phyloP scores from a whole-genome alignment of 2,329 filamentous ascomycete species.

The Cytospora mali region DNA sequence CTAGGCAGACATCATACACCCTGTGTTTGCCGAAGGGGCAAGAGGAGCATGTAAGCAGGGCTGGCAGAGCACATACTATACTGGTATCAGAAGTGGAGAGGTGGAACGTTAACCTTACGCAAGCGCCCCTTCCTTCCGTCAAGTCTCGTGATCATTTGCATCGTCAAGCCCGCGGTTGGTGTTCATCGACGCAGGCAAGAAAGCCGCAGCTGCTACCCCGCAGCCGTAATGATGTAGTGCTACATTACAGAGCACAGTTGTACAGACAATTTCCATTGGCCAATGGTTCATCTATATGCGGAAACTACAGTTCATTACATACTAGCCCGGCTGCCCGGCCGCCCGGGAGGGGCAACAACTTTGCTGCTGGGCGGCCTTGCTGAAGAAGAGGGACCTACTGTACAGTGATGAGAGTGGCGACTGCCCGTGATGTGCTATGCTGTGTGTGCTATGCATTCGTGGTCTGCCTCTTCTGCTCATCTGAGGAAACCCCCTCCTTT shows the following conservation, averaged over 20 bases:
- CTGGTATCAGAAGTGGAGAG: background rate
- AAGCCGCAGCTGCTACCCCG: background rate
- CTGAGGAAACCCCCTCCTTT: too few species aligned
- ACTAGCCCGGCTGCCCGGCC: too few species aligned
- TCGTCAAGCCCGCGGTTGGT: slow-evolving; percentile 8
- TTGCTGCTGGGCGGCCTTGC: too few species aligned
- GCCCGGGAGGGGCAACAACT: background rate
- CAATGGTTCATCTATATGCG: background rate
- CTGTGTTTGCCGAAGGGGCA: background rate
- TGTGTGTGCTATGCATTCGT: slow-evolving; percentile 15
- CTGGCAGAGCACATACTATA: too few species aligned
- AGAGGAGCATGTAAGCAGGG: background rate
- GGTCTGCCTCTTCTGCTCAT: slow-evolving; percentile 6
- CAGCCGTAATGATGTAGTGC: too few species aligned
- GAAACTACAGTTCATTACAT: background rate
- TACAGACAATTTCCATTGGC: background rate
- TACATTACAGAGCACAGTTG: background rate
- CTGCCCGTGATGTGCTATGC: background rate
- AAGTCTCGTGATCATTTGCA: background rate
- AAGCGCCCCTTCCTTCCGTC: background rate
- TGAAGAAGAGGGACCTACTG: slow-evolving; percentile 5
- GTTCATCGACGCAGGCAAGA: background rate
- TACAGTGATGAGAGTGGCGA: slow-evolving; percentile 2
- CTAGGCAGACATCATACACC: too few species aligned
- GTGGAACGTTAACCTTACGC: background rate